phyloP scores from a whole-genome alignment of 2,329 filamentous ascomycete genomes.

The Graphiopsis chlorocephala region DNA sequence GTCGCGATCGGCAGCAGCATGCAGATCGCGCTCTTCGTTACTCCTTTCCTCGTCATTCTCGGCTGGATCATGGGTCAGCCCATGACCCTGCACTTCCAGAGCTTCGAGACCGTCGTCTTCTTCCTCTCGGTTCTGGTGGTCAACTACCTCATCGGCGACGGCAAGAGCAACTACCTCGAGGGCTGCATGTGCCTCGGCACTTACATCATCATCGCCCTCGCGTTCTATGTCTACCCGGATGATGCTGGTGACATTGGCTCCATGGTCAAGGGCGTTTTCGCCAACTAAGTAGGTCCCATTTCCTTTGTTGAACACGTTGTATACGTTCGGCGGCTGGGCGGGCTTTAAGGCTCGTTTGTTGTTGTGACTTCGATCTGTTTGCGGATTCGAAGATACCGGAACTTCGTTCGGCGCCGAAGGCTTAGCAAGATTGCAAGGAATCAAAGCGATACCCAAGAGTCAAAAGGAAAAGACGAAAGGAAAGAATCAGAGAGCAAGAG shows the following conservation, averaged over 20 bases:
- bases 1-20: constrained; percentile 54
- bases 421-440: neutral
- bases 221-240: constrained; percentile 61
- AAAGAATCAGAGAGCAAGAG: neutral
- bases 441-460: neutral
- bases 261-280: constrained; percentile 20
- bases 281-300: neutral
- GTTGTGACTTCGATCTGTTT: neutral
- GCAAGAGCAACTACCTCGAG: constrained; percentile 82
- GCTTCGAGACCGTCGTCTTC: constrained; percentile 84
- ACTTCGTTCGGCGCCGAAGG: neutral
- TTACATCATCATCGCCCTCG: constrained; percentile 59
- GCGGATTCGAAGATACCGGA: neutral
- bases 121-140: constrained; percentile 83
- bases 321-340: neutral
- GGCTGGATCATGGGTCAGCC: constrained; percentile 54
- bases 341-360: neutral
- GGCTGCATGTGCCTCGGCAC: constrained; percentile 60
- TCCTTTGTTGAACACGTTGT: neutral
- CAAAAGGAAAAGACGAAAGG: neutral
- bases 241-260: constrained; percentile 37
- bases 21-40: constrained; percentile 58
- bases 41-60: constrained; percentile 56
- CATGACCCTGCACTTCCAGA: constrained; percentile 75
- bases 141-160: constrained; percentile 83